Base-by-base conservation (phyloP, 2,329 filamentous ascomycete species). In the Tolypocladium pustulatum region DNA sequence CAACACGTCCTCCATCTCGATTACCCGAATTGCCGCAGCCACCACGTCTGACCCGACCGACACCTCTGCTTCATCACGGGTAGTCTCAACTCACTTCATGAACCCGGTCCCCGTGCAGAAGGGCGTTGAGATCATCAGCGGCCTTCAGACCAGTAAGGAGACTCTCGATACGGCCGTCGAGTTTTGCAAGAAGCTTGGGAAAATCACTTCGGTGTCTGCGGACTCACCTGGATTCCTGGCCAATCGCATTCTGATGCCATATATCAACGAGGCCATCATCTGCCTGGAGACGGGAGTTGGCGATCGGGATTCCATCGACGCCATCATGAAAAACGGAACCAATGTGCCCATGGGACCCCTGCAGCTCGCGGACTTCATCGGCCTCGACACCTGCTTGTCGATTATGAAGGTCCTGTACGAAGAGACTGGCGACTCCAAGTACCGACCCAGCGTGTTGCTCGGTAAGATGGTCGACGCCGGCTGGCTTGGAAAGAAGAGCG, bases 241-340 rank as follows among this genome's bases (percentile, higher is more conserved):
- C 37, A 99, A 99, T 73, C 83, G 94, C 12, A 99, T 99, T 61
- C 78, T 99, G 60, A 99, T 99, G 94, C 94, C 94, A 0, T 99
- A 99, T 72, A 97, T 99, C 78, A 99, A 99, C 72, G 94, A 99
- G 76, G 94, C 95, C 10, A 81, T 99, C 65, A 93, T 96, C 63
- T 99, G 94, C 73, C 80, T 99, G 17, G 94, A 99, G 76, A 97
- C 94, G 0, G 90, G 90, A 3, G 86, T 99, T 0, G 94, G 94
- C 22, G 82, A 84, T 63, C 88, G 89, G 65, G 92, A 97, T 69
- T 89, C 93, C 63, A 99, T 99, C 64, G 94, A 99, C 70, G 87
- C 83, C 64, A 99, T 99, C 67, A 99, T 99, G 94, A 97, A 96
- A 83, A 97, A 97, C 67, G 94, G 94, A 54, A 99, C 94, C 27